phyloP scores from a whole-genome alignment of 805 yeast genomes.

The Blastobotrys americana region DNA sequence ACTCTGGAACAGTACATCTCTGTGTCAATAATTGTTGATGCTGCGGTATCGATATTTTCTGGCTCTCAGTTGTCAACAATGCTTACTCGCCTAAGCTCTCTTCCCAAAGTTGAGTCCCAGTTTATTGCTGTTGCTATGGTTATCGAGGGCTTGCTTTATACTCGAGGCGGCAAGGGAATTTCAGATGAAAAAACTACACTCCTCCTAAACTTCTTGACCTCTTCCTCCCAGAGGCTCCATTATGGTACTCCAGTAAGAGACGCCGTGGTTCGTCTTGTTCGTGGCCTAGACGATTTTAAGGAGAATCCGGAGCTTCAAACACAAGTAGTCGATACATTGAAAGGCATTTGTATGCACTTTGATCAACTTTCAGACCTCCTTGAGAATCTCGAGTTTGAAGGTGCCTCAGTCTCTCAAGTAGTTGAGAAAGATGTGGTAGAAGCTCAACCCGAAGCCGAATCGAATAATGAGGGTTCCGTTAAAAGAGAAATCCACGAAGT shows the following conservation, averaged over 20 bases:
- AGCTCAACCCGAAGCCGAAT: too few relatives aligned
- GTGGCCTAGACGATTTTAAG: not conserved
- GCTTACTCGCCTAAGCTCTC: not conserved
- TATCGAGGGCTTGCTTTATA: not conserved
- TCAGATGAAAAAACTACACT: not conserved
- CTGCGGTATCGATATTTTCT: not conserved
- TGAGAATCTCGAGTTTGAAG: too few relatives aligned
- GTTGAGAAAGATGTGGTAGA: too few relatives aligned
- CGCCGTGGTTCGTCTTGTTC: not conserved
- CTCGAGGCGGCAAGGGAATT: not conserved
- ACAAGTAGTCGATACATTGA: not conserved
- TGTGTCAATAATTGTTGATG: not conserved
- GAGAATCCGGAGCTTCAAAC: not conserved
- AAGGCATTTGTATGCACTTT: not conserved
- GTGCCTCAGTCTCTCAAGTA: too few relatives aligned
- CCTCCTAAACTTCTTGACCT: not conserved
- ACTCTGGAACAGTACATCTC: constrained; percentile 1
- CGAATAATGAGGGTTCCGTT: too few relatives aligned
- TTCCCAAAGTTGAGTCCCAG: not conserved
- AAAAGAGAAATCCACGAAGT: too few relatives aligned
- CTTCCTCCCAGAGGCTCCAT: not conserved
- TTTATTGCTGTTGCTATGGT: not conserved
- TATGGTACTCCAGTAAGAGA: not conserved
- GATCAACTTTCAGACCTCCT: not conserved
- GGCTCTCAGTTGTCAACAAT: not conserved